Base-by-base conservation (phyloP, 2,329 filamentous ascomycete genomes). In the Periconia sp. region DNA sequence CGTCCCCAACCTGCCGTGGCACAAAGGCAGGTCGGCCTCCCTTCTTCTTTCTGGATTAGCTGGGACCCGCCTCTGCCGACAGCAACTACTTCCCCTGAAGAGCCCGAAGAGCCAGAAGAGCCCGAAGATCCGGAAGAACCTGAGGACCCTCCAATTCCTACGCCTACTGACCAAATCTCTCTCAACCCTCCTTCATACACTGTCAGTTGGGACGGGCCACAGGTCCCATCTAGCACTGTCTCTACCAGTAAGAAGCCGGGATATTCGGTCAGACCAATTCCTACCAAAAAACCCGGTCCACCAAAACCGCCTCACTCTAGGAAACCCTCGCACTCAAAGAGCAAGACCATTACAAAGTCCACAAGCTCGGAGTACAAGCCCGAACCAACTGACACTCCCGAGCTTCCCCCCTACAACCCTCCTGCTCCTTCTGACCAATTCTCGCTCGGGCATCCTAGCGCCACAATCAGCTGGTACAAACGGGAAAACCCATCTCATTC, bases 101-200 rank as follows among this genome's bases (percentile, higher is more conserved):
- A 53, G 1, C 55, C 52, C 14, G 30, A 40, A 15, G 41, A 52
- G 8, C 44, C 50, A 2, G 52, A 50, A 41, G 47, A 42, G 52
- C 18, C 57, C 53, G 60, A 60, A 42, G 49, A 50, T 9, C 60
- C 58, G 10, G 61, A 61, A 50, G 46, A 54, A 9, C 50, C 50
- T 18, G 61, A 61, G 48, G 46, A 54, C 13, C 50, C 50, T 18
- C 19, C 23, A 9, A 30, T 37, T 20, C 50, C 50, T 15, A 37
- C 52, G 18, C 57, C 59, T n/a, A 54, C 50, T 11, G 53, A 63
- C 45, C 41, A 57, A 30, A 59, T 63, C 51, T 59, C 54, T 35
- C 48, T 64, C 18, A 53, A 53, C 6, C 57, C 49, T 1, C 61
- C 61, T 15, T 59, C 58, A 7, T 53, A 42, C n/a, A 60, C 55